phyloP scores from a whole-genome alignment of 2,329 filamentous ascomycete genomes.

The Lasiodiplodia citricola region DNA sequence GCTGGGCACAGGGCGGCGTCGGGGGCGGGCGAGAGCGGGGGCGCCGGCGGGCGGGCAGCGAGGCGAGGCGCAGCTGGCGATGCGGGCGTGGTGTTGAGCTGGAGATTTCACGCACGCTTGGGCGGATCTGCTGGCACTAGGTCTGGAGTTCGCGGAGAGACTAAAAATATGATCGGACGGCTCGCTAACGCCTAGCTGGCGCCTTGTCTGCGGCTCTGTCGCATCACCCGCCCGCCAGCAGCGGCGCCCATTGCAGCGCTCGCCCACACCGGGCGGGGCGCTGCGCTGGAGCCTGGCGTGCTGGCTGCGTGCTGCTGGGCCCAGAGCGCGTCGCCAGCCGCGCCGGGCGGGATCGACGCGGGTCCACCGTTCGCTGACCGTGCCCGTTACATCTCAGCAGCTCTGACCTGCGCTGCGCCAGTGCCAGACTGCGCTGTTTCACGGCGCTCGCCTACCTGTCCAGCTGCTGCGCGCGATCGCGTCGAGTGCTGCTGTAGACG shows the following conservation, averaged over 20 bases:
- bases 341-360: conserved; percentile 10
- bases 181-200: conserved; percentile 15
- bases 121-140: conserved; percentile 22
- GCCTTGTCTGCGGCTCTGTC: conserved; percentile 17
- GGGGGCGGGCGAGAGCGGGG: conserved; percentile 15
- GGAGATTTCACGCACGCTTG: conserved; percentile 19
- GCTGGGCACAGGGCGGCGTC: conserved; percentile 13
- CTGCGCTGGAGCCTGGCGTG: neutral
- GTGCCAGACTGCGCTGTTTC: conserved; percentile 12
- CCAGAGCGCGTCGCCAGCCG: neutral
- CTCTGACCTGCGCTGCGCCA: conserved; percentile 11
- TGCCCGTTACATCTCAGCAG: neutral
- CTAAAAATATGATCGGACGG: conserved; percentile 19
- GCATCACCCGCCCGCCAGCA: neutral
- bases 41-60: conserved; percentile 15
- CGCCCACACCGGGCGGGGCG: neutral
- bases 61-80: conserved; percentile 24
- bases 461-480: conserved; percentile 3
- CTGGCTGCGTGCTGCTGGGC: neutral
- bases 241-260: neutral
- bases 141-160: conserved; percentile 18
- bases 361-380: neutral
- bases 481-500: neutral
- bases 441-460: conserved; percentile 18
- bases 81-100: conserved; percentile 21